Percentiles rank a stretch among this genome's conserved stretches.
Evolutionary conservation across 169 alveolate genomes (phyloP).

Genomic region (Pseudocohnilembus persalinus): DNA sequence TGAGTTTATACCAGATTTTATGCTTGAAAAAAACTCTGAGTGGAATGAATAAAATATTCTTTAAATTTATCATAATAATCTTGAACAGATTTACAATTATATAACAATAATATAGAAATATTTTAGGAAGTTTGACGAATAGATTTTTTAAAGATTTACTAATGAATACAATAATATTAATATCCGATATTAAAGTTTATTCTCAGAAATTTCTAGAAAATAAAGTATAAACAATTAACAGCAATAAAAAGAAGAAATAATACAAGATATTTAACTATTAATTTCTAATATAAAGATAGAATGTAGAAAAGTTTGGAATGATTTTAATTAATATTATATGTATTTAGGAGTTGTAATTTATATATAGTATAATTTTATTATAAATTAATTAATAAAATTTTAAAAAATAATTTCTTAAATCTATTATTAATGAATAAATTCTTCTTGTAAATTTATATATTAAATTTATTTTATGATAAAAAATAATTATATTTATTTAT

Average conservation of each 20-base stretch:
- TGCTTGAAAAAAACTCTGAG: background rate
- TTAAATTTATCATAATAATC: too few species aligned
- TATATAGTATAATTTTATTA: background rate
- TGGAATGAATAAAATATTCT: too few species aligned
- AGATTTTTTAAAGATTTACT: too few species aligned
- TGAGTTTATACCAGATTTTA: slow-evolving; percentile 11
- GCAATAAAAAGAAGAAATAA: background rate
- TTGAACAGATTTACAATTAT: background rate
- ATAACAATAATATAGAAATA: background rate
- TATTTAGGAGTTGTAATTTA: background rate
- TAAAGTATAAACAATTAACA: background rate
- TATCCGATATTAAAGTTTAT: background rate
- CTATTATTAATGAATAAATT: background rate
- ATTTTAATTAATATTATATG: background rate
- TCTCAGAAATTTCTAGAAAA: background rate
- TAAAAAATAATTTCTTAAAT: too few species aligned
- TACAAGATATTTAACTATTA: background rate
- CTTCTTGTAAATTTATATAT: background rate
- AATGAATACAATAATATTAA: too few species aligned
- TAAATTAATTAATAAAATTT: too few species aligned
- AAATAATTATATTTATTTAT: too few species aligned
- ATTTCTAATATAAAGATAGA: background rate
- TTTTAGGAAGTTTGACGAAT: background rate
- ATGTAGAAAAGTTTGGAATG: background rate
- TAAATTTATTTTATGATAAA: background rate